These are phyloP conservation scores for Catunica adiposa DNA, from an alignment of 2,329 filamentous ascomycete species.

Conservation along the genomic window DNA sequence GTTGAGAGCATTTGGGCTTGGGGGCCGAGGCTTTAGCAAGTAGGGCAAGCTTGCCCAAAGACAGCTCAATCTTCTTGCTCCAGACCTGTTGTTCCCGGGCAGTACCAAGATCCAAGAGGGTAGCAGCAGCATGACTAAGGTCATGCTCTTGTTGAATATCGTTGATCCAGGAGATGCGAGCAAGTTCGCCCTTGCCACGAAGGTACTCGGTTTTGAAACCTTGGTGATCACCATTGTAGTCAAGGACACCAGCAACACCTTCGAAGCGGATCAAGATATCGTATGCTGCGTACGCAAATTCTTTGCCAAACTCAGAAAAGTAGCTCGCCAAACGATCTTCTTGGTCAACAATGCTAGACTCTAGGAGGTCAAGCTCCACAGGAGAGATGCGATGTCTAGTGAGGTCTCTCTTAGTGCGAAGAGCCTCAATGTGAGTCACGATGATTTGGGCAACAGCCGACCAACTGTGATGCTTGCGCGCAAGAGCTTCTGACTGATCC, in stretches of 20 bases:
- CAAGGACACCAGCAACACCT: slow-evolving; percentile 51
- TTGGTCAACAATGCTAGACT: slow-evolving; percentile 24
- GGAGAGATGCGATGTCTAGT: slow-evolving; percentile 19
- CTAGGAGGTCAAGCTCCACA: slow-evolving; percentile 20
- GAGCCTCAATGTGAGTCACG: slow-evolving; percentile 33
- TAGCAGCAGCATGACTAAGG: slow-evolving; percentile 54
- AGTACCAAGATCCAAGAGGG: slow-evolving; percentile 53
- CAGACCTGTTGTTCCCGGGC: slow-evolving; percentile 64
- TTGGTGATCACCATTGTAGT: slow-evolving; percentile 51
- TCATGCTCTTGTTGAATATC: slow-evolving; percentile 65
- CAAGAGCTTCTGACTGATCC: slow-evolving; percentile 40
- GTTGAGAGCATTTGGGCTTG: slow-evolving; percentile 16
- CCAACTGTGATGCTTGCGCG: slow-evolving; percentile 40
- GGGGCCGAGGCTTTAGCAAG: slow-evolving; percentile 41
- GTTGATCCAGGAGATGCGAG: slow-evolving; percentile 86
- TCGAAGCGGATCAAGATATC: slow-evolving; percentile 54
- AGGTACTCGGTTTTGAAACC: slow-evolving; percentile 65
- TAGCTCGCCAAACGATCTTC: slow-evolving; percentile 32
- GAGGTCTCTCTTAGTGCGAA: slow-evolving; percentile 19
- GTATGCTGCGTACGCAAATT: slow-evolving; percentile 64
- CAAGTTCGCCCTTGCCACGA: slow-evolving; percentile 51
- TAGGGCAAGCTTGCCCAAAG: slow-evolving; percentile 66
- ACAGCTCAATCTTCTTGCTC: slow-evolving; percentile 87
- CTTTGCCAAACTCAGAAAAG: slow-evolving; percentile 48
- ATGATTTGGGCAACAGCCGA: slow-evolving; percentile 39